A percentile compares a stretch with the other conserved stretches of the same genome.
Evolutionary conservation across 345 rosid species (phyloP).

Genomic region (Brassica incana): DNA sequence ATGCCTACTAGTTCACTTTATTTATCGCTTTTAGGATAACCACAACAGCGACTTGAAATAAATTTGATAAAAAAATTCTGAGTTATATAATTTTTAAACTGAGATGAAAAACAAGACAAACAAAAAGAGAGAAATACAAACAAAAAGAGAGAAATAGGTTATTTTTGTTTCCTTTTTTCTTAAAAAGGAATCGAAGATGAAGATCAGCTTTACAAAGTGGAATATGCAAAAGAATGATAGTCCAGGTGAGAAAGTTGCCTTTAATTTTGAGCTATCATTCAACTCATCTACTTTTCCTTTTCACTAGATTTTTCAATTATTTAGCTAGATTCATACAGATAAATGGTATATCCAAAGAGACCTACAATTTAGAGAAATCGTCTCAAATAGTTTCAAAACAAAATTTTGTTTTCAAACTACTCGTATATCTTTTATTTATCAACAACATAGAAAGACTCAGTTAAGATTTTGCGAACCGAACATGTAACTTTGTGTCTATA

Average conservation of each 20-base stretch:
- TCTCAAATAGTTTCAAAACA: neutral
- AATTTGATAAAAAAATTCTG: neutral
- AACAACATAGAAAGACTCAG: no score
- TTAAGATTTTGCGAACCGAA: no score
- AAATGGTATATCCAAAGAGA: neutral
- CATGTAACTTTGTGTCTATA: no score
- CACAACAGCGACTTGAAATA: neutral
- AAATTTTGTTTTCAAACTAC: neutral
- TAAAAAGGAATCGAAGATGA: conserved; percentile 22
- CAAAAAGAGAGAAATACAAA: neutral
- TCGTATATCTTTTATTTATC: no score
- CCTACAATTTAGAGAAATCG: neutral
- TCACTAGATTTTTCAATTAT: neutral
- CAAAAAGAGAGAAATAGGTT: neutral
- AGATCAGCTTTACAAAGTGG: conserved; percentile 37
- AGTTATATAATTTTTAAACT: neutral
- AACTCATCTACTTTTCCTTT: conserved; percentile 21
- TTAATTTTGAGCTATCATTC: conserved; percentile 35
- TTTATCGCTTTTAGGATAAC: neutral
- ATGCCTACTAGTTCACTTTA: neutral
- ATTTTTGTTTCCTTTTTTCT: neutral
- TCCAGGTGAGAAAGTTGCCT: conserved; percentile 41
- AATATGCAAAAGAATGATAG: conserved; percentile 38
- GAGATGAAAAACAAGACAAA: neutral
- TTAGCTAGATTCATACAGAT: conserved; percentile 23